phyloP scores from a whole-genome alignment of 148 eudicot species.

The Rhododendron henanense region DNA sequence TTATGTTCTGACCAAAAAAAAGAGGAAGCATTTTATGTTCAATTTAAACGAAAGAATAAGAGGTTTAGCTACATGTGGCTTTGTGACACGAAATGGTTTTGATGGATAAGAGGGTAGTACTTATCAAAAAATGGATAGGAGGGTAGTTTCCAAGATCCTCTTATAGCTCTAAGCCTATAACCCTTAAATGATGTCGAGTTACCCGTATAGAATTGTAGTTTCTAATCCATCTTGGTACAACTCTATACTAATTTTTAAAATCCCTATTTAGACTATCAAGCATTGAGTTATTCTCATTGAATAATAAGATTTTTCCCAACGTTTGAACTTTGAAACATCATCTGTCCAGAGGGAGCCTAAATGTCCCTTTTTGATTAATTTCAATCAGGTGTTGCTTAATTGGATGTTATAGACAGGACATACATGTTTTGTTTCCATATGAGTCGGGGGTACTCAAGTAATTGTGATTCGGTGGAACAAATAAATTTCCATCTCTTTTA shows the following conservation, averaged over 20 bases:
- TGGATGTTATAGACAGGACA: background rate
- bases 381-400: background rate
- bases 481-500: background rate
- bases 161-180: background rate
- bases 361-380: background rate
- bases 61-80: background rate
- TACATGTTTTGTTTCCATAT: background rate
- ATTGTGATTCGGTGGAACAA: background rate
- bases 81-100: background rate
- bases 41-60: background rate
- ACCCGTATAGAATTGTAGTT: background rate
- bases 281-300: background rate
- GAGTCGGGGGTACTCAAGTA: background rate
- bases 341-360: background rate
- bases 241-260: background rate
- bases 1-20: background rate
- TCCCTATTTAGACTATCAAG: background rate
- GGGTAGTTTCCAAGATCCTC: background rate
- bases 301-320: background rate
- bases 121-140: background rate
- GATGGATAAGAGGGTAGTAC: background rate
- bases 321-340: background rate
- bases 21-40: background rate
- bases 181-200: background rate
- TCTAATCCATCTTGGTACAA: background rate